Evolutionary conservation across 805 yeast genomes (phyloP).

Genomic region (Lipomyces mesembrius): DNA sequence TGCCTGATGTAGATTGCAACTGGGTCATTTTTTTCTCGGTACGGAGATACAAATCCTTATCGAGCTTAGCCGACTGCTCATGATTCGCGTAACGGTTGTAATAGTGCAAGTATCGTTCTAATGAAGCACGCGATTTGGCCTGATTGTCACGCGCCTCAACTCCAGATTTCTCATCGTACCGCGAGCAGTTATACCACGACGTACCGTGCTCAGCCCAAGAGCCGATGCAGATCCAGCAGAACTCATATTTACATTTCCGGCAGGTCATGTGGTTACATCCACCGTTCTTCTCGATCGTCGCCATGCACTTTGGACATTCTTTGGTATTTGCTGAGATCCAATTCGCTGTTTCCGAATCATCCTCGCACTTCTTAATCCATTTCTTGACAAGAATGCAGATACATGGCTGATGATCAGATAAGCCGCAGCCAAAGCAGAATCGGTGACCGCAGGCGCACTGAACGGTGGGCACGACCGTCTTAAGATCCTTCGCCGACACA

Average conservation of each 20-base stretch:
- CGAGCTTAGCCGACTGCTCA: conserved; percentile 75
- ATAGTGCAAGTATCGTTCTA: conserved; percentile 73
- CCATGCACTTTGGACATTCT: conserved; percentile 79
- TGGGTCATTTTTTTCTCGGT: conserved; percentile 67
- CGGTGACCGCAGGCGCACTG: conserved; percentile 66
- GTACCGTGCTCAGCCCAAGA: conserved; percentile 74
- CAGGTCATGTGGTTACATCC: conserved; percentile 98
- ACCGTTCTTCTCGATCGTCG: conserved; percentile 87
- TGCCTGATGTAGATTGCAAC: conserved; percentile 65
- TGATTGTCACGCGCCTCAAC: conserved; percentile 50
- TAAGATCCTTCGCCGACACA: conserved; percentile 35
- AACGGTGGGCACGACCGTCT: conserved; percentile 65
- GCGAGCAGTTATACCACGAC: conserved; percentile 68
- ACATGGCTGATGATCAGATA: conserved; percentile 82
- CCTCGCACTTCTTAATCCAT: conserved; percentile 81
- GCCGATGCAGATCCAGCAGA: conserved; percentile 91
- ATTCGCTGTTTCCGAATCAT: conserved; percentile 84
- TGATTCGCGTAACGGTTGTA: conserved; percentile 76
- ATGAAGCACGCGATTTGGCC: conserved; percentile 53
- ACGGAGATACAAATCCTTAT: conserved; percentile 62
- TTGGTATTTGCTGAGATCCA: conserved; percentile 89
- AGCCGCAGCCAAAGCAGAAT: conserved; percentile 78
- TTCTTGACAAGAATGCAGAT: conserved; percentile 68
- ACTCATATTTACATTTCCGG: conserved; percentile 72
- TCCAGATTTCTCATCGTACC: conserved; percentile 55